A percentile compares a stretch with the other conserved stretches of the same genome.
These are phyloP conservation scores for Priceomyces carsonii DNA, from an alignment of 805 yeast genomes.

Conservation along the genomic window DNA sequence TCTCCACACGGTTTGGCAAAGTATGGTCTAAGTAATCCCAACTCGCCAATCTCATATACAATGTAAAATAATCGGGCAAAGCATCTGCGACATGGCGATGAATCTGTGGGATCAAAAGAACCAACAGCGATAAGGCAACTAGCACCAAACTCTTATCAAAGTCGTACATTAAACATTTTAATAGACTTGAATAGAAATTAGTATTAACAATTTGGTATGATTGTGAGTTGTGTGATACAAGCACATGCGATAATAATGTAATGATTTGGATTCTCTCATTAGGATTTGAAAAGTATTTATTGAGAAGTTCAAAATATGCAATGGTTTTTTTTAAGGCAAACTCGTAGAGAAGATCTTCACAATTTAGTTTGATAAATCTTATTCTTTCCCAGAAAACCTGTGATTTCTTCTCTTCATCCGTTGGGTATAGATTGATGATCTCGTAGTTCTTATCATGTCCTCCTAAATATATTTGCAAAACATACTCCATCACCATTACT, in stretches of 20 bases:
- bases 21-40: conserved; percentile 22
- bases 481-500: conserved; percentile 18
- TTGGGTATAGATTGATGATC: conserved; percentile 15
- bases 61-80: conserved; percentile 43
- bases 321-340: conserved; percentile 42
- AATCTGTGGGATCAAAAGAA: conserved; percentile 45
- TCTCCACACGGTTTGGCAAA: conserved; percentile 11
- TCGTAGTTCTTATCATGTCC: conserved; percentile 13
- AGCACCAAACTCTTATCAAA: conserved; percentile 39
- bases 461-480: conserved; percentile 28
- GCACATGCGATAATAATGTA: conserved; percentile 34
- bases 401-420: conserved; percentile 18
- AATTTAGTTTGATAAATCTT: conserved; percentile 49
- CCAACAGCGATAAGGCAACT: conserved; percentile 29
- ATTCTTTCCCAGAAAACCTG: conserved; percentile 48
- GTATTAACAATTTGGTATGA: conserved; percentile 33
- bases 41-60: conserved; percentile 41
- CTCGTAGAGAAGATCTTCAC: conserved; percentile 38
- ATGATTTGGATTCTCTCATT: conserved; percentile 38
- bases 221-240: conserved; percentile 25
- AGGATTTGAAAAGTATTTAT: conserved; percentile 33
- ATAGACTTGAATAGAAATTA: conserved; percentile 34
- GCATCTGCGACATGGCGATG: conserved; percentile 30
- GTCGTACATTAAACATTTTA: conserved; percentile 44
- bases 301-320: conserved; percentile 36